phyloP scores from a whole-genome alignment of 1,284 basidiomycete genomes.

The Cryptococcus sp. region DNA sequence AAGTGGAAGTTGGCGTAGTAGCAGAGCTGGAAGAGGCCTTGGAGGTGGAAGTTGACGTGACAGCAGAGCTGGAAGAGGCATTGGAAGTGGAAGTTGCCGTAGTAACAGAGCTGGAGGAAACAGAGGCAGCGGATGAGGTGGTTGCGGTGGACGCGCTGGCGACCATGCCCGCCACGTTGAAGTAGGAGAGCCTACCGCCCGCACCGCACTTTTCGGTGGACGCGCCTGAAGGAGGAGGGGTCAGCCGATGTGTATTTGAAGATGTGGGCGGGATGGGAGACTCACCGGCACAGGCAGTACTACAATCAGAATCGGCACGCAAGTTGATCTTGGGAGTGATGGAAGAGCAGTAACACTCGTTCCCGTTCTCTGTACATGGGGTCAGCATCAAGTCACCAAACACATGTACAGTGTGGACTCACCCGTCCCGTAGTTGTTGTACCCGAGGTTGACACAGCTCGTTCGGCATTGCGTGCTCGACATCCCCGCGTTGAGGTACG shows the following conservation, averaged over 20 bases:
- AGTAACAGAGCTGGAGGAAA: background rate
- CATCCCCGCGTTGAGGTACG: slow-evolving; percentile 16
- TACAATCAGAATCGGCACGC: background rate
- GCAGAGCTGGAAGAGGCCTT: background rate
- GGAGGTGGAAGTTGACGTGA: background rate
- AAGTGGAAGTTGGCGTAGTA: slow-evolving; percentile 3
- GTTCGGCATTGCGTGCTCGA: slow-evolving; percentile 17
- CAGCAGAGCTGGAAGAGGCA: background rate
- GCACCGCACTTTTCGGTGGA: slow-evolving; percentile 2
- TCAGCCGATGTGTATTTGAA: background rate
- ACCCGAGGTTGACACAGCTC: slow-evolving; percentile 16
- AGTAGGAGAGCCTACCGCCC: slow-evolving; percentile 1
- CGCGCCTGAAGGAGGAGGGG: background rate
- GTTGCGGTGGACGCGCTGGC: background rate
- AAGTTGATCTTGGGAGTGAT: slow-evolving; percentile 1
- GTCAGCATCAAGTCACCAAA: background rate
- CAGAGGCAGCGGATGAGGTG: background rate
- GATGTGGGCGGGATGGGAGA: background rate
- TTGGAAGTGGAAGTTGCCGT: background rate
- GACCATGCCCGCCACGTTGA: background rate
- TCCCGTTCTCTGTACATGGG: slow-evolving; percentile 18
- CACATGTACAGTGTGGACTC: background rate
- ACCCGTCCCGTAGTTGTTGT: slow-evolving; percentile 8
- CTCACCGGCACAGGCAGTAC: background rate
- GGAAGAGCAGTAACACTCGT: slow-evolving; percentile 27